Base-by-base conservation (phyloP, 2,329 filamentous ascomycete genomes). In the Alternaria sp. region DNA sequence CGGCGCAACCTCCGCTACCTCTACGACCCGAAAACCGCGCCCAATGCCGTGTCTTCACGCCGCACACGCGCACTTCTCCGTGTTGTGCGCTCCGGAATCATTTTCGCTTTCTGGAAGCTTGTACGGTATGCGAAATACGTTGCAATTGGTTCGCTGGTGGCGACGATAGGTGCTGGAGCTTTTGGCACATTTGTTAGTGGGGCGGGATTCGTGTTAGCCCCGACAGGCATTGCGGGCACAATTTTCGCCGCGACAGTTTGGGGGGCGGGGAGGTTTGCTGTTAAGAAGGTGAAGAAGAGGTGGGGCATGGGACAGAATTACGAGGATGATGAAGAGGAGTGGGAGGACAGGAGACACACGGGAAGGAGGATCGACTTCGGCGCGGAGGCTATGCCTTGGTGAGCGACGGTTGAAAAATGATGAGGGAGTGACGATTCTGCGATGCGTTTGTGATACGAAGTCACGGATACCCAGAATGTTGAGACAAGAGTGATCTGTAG, bases 71-170 rank as follows among this genome's bases (percentile, higher is more conserved):
- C 78, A 12, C 54, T 80, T 45, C 75, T 82, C 14, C 77, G 78
- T 56, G 73, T 72, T 18, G 49, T 75, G 1, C 79, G 79, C 52
- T 82, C 80, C 48, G 61, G 77, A 30, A 45, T 75, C 36, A 76
- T 80, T 54, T 81, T 82, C 68, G 49, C 78, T 11, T 81, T 82
- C 69, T 82, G 80, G 80, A 74, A 79, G 20, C 62, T 80, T 0
- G 73, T 81, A 0, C 74, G 80, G 2, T 82, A 81, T 52, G 80
- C 79, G 22, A 82, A 81, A 59, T 82, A 82, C 51, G 79, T 79
- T 4, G 78, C 78, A 3, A 77, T 81, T 32, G 80, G 80, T 3
- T 76, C 78, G 1, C 57, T 79, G 7, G 73, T 78, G 0, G 79
- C 80, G 1, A 79, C 80, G 0, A 62, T 81, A n/a, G 75, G 76